phyloP scores from a whole-genome alignment of 371 early-diverging fungal genomes.

The Mucor circinelloides region DNA sequence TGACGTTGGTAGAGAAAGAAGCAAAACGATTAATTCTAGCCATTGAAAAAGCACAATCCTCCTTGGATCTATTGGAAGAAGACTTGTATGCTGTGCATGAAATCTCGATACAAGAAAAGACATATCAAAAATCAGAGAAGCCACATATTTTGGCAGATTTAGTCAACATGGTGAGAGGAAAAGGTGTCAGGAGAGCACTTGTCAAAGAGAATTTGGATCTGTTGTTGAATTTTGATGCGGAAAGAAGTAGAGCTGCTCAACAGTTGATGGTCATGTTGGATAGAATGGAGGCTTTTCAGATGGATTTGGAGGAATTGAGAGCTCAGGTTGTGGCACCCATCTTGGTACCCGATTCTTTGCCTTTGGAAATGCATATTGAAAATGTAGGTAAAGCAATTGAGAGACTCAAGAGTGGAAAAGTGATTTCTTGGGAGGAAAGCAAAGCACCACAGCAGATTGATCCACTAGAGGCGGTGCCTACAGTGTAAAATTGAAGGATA shows the following conservation, averaged over 20 bases:
- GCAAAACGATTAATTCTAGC: constrained; percentile 37
- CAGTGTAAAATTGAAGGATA: background rate
- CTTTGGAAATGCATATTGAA: constrained; percentile 52
- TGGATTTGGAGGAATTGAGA: constrained; percentile 53
- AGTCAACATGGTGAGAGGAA: constrained; percentile 35
- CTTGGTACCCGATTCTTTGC: constrained; percentile 37
- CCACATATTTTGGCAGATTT: constrained; percentile 40
- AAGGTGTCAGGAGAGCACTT: constrained; percentile 29
- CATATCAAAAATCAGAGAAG: constrained; percentile 34
- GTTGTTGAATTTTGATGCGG: constrained; percentile 35
- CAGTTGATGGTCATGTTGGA: constrained; percentile 41
- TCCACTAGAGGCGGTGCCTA: background rate
- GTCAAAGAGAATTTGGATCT: constrained; percentile 45
- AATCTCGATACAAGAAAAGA: constrained; percentile 41
- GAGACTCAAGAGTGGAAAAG: constrained; percentile 42
- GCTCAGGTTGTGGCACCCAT: constrained; percentile 47
- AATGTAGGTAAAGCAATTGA: constrained; percentile 51
- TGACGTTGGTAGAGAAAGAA: constrained; percentile 49
- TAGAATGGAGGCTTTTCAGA: constrained; percentile 49
- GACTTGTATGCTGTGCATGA: constrained; percentile 47
- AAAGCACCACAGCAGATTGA: background rate
- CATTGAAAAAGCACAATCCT: constrained; percentile 34
- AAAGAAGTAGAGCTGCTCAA: constrained; percentile 37
- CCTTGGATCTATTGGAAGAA: constrained; percentile 39
- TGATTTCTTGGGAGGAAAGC: constrained; percentile 32